Evolutionary conservation across 2,329 filamentous ascomycete genomes (phyloP).

Genomic region (Alternaria sp.): DNA sequence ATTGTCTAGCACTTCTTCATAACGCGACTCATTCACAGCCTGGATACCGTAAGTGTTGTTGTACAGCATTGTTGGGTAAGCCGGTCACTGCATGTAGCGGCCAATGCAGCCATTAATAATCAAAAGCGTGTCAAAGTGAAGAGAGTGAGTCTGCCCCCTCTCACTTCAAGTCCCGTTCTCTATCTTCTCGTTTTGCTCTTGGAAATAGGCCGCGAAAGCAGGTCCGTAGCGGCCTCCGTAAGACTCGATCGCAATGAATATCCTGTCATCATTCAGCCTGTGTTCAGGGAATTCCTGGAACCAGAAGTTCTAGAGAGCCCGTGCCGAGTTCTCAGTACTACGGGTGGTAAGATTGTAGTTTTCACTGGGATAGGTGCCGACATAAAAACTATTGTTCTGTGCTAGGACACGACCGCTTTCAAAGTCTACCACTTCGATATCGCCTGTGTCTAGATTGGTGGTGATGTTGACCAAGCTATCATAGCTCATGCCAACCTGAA

Average conservation of each 20-base stretch:
- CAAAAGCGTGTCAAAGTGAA: conserved; percentile 61
- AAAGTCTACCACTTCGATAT: conserved; percentile 42
- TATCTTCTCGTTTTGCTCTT: conserved; percentile 65
- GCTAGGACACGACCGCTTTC: conserved; percentile 45
- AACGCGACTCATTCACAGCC: conserved; percentile 59
- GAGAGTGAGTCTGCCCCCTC: conserved; percentile 47
- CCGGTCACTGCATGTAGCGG: conserved; percentile 57
- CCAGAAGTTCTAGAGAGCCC: conserved; percentile 68
- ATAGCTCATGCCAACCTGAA: conserved; percentile 64
- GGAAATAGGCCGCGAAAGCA: conserved; percentile 64
- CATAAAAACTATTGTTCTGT: conserved; percentile 62
- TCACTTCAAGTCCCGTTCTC: conserved; percentile 49
- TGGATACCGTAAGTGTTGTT: conserved; percentile 68
- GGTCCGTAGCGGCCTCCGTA: conserved; percentile 69
- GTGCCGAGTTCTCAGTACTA: conserved; percentile 62
- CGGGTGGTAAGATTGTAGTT: conserved; percentile 58
- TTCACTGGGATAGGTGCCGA: conserved; percentile 62
- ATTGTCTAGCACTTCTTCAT: conserved; percentile 56
- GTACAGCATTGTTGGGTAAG: conserved; percentile 61
- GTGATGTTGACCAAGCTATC: conserved; percentile 43
- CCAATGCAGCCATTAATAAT: conserved; percentile 67
- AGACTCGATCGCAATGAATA: conserved; percentile 60
- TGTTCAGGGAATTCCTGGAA: conserved; percentile 70
- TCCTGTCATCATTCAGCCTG: conserved; percentile 64
- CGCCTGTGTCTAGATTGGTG: conserved; percentile 36